Evolutionary conservation across 2,329 filamentous ascomycete genomes (phyloP).

Genomic region (Penicillium sp.): DNA sequence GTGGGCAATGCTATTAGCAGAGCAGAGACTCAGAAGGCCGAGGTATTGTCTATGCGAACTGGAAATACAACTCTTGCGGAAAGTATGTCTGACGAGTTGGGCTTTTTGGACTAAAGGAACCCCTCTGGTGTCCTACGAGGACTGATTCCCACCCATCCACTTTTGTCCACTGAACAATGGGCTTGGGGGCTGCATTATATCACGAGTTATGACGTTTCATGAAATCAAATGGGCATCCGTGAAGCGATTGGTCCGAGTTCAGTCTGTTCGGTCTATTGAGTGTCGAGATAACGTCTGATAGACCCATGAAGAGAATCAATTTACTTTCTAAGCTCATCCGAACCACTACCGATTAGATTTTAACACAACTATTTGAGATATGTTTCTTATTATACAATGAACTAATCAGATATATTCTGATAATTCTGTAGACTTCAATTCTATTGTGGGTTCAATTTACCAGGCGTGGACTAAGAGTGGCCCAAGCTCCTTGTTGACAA

Average conservation of each 20-base stretch:
- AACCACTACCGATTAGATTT: not conserved
- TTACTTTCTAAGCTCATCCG: not conserved
- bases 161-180: not conserved
- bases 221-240: not conserved
- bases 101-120: conserved; percentile 49
- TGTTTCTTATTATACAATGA: not conserved
- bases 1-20: conserved; percentile 47
- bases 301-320: not conserved
- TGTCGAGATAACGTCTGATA: not conserved
- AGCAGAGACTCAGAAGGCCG: conserved; percentile 38
- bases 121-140: not conserved
- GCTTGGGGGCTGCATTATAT: not conserved
- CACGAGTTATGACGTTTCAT: not conserved
- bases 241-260: not conserved
- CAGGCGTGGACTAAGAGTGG: conserved; percentile 23
- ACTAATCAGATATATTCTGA: not conserved
- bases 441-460: not conserved
- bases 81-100: conserved; percentile 47
- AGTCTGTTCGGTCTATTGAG: not conserved
- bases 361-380: not conserved
- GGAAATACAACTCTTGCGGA: not conserved
- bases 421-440: not conserved
- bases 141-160: not conserved
- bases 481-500: conserved; percentile 40
- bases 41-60: not conserved